Conservation (phyloP, 139 green algal species). For the Desmodesmus armatus region DNA sequence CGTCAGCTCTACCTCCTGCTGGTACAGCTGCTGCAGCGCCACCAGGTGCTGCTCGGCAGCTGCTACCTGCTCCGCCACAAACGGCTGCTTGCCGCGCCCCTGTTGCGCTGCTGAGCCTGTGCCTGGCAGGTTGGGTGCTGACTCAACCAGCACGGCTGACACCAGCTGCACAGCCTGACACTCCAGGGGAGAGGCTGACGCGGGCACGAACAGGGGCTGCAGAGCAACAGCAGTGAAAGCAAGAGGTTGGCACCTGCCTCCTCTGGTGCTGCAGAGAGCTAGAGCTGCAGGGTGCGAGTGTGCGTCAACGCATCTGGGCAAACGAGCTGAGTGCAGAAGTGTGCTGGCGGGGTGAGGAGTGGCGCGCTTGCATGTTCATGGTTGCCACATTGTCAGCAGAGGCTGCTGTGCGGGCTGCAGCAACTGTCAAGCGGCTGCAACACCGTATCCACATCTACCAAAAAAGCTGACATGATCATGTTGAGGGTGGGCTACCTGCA, state of each 20-base stretch:
- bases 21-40: slow-evolving; percentile 24
- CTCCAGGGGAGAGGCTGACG: neutral
- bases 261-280: too few species aligned
- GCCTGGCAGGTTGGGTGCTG: neutral
- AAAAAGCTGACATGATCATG: too few species aligned
- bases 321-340: neutral
- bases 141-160: neutral
- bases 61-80: slow-evolving; percentile 21
- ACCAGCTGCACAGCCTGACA: neutral
- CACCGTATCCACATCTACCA: too few species aligned
- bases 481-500: too few species aligned
- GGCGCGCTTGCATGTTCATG: too few species aligned
- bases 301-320: too few species aligned
- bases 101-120: neutral
- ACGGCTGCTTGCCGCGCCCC: too few species aligned
- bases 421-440: too few species aligned
- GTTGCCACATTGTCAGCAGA: too few species aligned
- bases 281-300: too few species aligned
- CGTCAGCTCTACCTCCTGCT: slow-evolving; percentile 9
- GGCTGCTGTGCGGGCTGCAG: too few species aligned
- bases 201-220: slow-evolving; percentile 37
- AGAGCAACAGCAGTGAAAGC: neutral
- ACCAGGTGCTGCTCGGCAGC: neutral
- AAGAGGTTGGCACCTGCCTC: neutral
- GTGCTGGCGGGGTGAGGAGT: too few species aligned